Base-by-base conservation (phyloP, 2,329 filamentous ascomycete species). In the Ambrosiella cleistominuta region DNA sequence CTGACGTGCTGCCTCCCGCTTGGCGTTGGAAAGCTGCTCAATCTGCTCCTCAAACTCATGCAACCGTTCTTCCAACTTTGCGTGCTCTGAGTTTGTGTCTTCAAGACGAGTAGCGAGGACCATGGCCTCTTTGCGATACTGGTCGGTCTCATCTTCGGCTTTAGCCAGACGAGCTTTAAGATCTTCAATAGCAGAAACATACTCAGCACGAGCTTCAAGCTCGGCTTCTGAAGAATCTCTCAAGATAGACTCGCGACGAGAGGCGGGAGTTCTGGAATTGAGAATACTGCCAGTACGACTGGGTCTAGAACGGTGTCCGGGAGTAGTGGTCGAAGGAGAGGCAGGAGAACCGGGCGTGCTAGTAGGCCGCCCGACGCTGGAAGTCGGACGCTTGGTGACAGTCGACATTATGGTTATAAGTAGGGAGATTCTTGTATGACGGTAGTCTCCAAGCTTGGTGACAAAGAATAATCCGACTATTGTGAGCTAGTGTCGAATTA, bases 1-100 rank as follows among this genome's bases (percentile, higher is more conserved):
- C 70, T 94, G 85, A 62, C 89, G 81, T 37, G 83, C 80, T 58
- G 84, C 77, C 64, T 97, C 90, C 64, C 87, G 81, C 72, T 93
- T 90, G 66, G 95, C 88, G 65, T 87, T 89, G 66, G 83, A 82
- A 57, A 97, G 75, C 7, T 79, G 74, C 69, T 95, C 89, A 60
- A 91, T 79, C 66, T 84, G 82, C 69, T 91, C 87, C 62, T 93
- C 89, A 66, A 81, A 83, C 70, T 95, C 90, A 68, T 96, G 90
- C 51, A 86, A 76, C 62, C 81, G 82, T 68, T 97, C 91, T 69
- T 98, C 93, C 40, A 96, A 73, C 71, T 86, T 88, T 57, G 80
- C 80, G 66, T 95, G 90, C 68, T 96, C 89, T 64, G 81, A 80
- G 60, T 85, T 72, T 51, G 88, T 81, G 64, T 97, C 91, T 66